A percentile compares a stretch with the other conserved stretches of the same genome.
Conservation (phyloP, 2,329 filamentous ascomycete genomes). For the Aspergillus terreus region DNA sequence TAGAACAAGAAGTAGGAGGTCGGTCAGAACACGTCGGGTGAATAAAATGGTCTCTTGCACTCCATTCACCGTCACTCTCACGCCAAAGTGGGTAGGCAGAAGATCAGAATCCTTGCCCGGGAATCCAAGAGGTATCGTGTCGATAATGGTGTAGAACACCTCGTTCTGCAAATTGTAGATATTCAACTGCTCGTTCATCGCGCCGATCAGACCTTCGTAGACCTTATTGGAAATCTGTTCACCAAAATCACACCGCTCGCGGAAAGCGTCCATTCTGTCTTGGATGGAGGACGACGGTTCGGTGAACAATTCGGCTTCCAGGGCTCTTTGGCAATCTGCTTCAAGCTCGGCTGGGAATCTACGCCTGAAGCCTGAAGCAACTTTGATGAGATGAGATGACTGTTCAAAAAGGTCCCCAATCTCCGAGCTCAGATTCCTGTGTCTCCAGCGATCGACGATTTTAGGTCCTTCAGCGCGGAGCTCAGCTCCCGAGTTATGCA, state of each 20-base stretch:
- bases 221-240: conserved; percentile 80
- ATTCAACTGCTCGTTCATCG: conserved; percentile 64
- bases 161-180: conserved; percentile 46
- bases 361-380: conserved; percentile 67
- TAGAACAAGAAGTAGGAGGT: conserved; percentile 75
- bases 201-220: conserved; percentile 64
- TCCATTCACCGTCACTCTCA: conserved; percentile 68
- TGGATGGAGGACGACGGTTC: conserved; percentile 66
- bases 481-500: conserved; percentile 58
- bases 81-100: conserved; percentile 67
- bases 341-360: conserved; percentile 67
- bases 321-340: conserved; percentile 62
- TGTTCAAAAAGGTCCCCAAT: conserved; percentile 54
- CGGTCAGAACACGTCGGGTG: conserved; percentile 71
- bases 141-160: conserved; percentile 50
- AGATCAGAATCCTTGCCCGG: conserved; percentile 39
- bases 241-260: conserved; percentile 73
- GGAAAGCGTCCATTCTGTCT: conserved; percentile 73
- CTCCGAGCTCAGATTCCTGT: conserved; percentile 39
- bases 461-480: conserved; percentile 36
- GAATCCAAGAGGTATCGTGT: conserved; percentile 44
- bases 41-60: conserved; percentile 74
- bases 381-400: conserved; percentile 62
- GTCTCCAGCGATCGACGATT: conserved; percentile 41
- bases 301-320: conserved; percentile 71